Evolutionary conservation across 768 basidiomycete species (phyloP).

Genomic region (Termitomyces sp.): DNA sequence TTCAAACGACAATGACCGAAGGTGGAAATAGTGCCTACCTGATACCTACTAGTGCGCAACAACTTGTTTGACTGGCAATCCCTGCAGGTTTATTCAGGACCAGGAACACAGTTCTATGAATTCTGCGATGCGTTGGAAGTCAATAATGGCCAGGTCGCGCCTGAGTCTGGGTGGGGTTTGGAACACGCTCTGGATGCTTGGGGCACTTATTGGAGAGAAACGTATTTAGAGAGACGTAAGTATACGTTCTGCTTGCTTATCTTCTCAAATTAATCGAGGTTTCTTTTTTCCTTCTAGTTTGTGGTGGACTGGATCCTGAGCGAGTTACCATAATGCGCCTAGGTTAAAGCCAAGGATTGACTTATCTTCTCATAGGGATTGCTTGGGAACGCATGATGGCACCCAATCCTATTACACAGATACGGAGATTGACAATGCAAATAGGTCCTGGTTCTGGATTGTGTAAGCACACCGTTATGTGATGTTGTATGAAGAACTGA

Average conservation of each 20-base stretch:
- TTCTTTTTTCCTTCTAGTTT: constrained; percentile 33
- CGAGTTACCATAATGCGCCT: constrained; percentile 21
- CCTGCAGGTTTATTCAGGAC: constrained; percentile 46
- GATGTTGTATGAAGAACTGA: not conserved
- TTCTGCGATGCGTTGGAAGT: constrained; percentile 69
- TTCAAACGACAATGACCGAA: not conserved
- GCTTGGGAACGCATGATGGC: constrained; percentile 36
- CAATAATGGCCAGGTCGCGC: constrained; percentile 44
- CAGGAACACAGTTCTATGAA: constrained; percentile 39
- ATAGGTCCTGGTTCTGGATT: constrained; percentile 69
- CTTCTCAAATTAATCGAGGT: not conserved
- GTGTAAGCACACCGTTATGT: constrained; percentile 31
- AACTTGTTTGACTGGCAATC: constrained; percentile 66
- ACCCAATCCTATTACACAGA: constrained; percentile 43
- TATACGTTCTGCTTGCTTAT: constrained; percentile 1
- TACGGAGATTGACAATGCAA: constrained; percentile 44
- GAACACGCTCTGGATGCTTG: constrained; percentile 56
- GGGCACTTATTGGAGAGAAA: constrained; percentile 49
- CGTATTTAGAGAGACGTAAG: constrained; percentile 40
- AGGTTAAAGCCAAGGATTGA: not conserved
- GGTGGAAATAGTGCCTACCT: not conserved
- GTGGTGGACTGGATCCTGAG: constrained; percentile 40
- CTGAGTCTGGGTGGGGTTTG: constrained; percentile 53
- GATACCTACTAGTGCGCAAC: constrained; percentile 37
- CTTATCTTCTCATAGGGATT: constrained; percentile 21